Conservation (phyloP, 345 rosid genomes). For the Salix purpurea region DNA sequence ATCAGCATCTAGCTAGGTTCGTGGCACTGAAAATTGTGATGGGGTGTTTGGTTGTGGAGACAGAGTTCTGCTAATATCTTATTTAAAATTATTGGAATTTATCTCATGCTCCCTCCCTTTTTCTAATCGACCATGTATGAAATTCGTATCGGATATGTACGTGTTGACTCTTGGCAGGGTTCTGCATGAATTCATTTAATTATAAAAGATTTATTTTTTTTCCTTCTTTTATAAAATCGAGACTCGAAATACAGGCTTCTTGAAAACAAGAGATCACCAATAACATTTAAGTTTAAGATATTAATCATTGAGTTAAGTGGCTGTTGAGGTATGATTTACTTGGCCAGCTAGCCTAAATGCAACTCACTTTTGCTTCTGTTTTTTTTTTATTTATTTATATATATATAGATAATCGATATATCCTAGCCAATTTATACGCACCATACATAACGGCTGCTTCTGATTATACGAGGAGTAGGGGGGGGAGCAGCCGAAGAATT, state of each 20-base stretch:
- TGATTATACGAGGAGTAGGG: background rate
- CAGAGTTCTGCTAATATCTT: background rate
- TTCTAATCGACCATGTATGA: background rate
- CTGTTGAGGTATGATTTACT: background rate
- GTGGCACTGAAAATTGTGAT: background rate
- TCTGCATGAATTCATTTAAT: background rate
- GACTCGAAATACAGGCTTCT: too few relatives aligned
- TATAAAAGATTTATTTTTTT: background rate
- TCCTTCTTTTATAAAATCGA: too few relatives aligned
- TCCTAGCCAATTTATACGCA: too few relatives aligned
- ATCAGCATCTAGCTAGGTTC: background rate
- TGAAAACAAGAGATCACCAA: too few relatives aligned
- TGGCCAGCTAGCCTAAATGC: too few relatives aligned
- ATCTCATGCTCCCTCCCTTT: background rate
- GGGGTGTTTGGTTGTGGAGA: conserved; percentile 13
- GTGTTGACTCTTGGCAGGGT: background rate
- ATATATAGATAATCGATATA: too few relatives aligned
- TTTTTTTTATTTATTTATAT: too few relatives aligned
- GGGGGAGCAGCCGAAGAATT: background rate
- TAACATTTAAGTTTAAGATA: too few relatives aligned
- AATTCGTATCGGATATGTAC: background rate
- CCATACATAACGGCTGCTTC: too few relatives aligned
- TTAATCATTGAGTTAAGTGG: background rate
- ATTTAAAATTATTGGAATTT: background rate
- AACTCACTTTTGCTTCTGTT: too few relatives aligned